Percentiles rank a stretch among this genome's conserved stretches.
Conservation (phyloP, 164 flowering plant species). For the Akebia trifoliata region DNA sequence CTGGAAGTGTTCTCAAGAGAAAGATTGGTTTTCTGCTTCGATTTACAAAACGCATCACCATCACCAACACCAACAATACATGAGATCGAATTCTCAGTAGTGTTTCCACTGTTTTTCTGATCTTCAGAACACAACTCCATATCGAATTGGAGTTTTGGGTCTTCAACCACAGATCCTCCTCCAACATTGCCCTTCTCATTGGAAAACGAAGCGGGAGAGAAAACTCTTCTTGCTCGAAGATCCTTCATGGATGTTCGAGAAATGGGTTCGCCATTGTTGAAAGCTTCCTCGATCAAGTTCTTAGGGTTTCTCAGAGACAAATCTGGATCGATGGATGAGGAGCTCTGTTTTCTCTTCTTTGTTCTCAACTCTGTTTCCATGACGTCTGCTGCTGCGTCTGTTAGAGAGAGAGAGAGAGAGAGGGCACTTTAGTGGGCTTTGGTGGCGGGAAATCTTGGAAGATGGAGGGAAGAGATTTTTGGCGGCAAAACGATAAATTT, state of each 20-base stretch:
- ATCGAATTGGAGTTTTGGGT: background rate
- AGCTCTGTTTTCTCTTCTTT: slow-evolving; percentile 27
- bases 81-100: no score
- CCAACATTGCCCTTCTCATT: background rate
- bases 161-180: background rate
- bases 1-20: no score
- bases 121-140: background rate
- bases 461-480: background rate
- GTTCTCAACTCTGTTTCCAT: slow-evolving; percentile 9
- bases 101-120: slow-evolving; percentile 3
- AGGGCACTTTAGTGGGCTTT: slow-evolving; percentile 3
- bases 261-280: background rate
- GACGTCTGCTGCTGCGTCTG: background rate
- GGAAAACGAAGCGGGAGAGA: slow-evolving; percentile 23
- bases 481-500: background rate
- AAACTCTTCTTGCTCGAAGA: slow-evolving; percentile 43
- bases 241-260: slow-evolving; percentile 28
- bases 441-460: slow-evolving; percentile 15
- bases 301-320: no score
- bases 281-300: background rate
- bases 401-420: no score
- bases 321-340: no score
- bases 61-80: no score
- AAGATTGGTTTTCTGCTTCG: no score
- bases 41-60: no score